phyloP scores from a whole-genome alignment of 164 flowering plant species.

The Vitis cinerea region DNA sequence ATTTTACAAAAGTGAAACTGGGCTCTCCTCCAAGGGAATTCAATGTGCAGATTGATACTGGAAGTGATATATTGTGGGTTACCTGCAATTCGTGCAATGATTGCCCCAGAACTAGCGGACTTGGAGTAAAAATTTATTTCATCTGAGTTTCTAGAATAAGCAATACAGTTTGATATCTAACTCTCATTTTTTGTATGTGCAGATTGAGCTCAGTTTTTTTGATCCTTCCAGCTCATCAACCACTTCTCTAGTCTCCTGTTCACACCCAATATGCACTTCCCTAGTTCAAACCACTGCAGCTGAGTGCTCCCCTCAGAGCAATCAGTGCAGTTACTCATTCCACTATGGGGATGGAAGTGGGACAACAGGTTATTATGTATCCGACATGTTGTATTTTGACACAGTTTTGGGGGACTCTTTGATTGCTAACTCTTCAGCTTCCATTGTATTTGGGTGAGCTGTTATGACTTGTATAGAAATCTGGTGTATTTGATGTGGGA shows the following conservation, averaged over 20 bases:
- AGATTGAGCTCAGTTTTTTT: constrained; percentile 56
- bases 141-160: not conserved
- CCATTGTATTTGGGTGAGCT: constrained; percentile 63
- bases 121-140: constrained; percentile 43
- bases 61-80: constrained; percentile 70
- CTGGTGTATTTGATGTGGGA: not conserved
- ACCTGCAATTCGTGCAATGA: constrained; percentile 53
- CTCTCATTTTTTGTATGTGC: constrained; percentile 14
- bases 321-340: constrained; percentile 57
- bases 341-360: constrained; percentile 75
- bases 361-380: constrained; percentile 56
- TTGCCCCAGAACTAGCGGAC: constrained; percentile 60
- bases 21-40: constrained; percentile 65
- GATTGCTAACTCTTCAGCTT: constrained; percentile 62
- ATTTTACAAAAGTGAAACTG: constrained; percentile 59
- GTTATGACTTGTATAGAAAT: not conserved
- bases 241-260: constrained; percentile 45
- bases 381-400: constrained; percentile 54
- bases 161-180: not conserved
- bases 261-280: constrained; percentile 49
- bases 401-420: constrained; percentile 44
- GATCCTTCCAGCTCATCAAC: constrained; percentile 49
- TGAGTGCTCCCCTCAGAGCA: constrained; percentile 38
- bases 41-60: constrained; percentile 74
- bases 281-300: constrained; percentile 36